phyloP scores from a whole-genome alignment of 192 early-diverging fungal genomes.

The Coemansia sp. region DNA sequence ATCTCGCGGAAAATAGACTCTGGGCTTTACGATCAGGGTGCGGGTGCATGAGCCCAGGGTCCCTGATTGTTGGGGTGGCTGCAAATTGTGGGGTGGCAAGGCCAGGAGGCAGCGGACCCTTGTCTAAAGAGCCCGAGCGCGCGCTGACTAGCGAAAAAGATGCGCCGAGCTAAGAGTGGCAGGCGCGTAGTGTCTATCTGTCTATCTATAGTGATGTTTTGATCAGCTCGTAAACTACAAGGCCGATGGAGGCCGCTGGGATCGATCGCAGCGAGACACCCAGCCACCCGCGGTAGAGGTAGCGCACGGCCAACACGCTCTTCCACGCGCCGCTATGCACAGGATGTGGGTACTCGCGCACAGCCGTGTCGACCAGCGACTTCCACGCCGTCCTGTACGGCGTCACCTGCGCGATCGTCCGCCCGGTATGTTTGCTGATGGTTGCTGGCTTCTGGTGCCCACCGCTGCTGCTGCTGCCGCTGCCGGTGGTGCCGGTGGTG shows the following conservation, averaged over 20 bases:
- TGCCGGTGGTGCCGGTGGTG: neutral
- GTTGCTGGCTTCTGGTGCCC: neutral
- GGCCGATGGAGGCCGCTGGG: slow-evolving; percentile 37
- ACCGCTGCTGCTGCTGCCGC: neutral
- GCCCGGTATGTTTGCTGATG: neutral
- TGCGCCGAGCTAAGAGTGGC: no score
- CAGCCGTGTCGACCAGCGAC: slow-evolving; percentile 27
- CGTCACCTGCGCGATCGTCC: slow-evolving; percentile 1
- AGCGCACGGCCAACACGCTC: slow-evolving; percentile 16
- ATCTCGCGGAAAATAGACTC: no score
- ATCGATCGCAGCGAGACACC: slow-evolving; percentile 46
- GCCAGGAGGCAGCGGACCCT: no score
- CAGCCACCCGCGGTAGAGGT: slow-evolving; percentile 44
- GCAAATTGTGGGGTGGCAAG: slow-evolving; percentile 2
- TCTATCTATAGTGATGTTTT: slow-evolving; percentile 20
- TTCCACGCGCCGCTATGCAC: slow-evolving; percentile 11
- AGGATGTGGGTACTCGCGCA: slow-evolving; percentile 29
- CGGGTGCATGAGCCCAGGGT: no score
- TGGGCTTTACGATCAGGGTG: no score
- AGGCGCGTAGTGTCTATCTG: no score
- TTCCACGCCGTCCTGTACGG: slow-evolving; percentile 36
- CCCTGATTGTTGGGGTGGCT: neutral
- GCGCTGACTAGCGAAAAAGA: no score
- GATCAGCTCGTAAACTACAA: slow-evolving; percentile 39
- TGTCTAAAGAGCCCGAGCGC: no score